A percentile compares a stretch with the other conserved stretches of the same genome.
These are phyloP conservation scores for Boletus huronensis DNA, from an alignment of 768 basidiomycete genomes.

Conservation along the genomic window DNA sequence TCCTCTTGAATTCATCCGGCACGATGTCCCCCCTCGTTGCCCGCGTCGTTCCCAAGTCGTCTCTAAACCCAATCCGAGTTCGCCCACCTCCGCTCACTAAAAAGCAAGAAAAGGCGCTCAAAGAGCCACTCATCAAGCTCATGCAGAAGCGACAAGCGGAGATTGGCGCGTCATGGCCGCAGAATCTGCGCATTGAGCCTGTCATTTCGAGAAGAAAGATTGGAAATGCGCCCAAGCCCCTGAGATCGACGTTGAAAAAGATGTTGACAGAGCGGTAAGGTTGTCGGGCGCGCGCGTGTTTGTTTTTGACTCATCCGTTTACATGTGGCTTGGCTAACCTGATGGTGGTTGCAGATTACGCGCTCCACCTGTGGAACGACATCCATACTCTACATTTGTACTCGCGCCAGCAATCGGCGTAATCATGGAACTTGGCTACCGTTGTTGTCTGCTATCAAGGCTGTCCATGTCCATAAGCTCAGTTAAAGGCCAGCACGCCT, in stretches of 20 bases:
- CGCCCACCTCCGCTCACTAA: conserved; percentile 33
- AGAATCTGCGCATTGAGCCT: conserved; percentile 51
- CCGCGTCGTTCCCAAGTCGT: conserved; percentile 38
- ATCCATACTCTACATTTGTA: neutral
- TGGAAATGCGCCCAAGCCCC: conserved; percentile 36
- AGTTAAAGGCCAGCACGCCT: neutral
- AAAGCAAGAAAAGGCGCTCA: conserved; percentile 25
- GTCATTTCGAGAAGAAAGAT: conserved; percentile 38
- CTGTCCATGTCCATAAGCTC: neutral
- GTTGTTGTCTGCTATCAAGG: neutral
- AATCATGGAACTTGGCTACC: neutral
- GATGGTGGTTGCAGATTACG: neutral
- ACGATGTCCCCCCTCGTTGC: conserved; percentile 21
- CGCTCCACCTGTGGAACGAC: neutral
- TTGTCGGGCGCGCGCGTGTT: neutral
- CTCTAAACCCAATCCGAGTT: conserved; percentile 21
- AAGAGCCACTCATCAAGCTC: conserved; percentile 39
- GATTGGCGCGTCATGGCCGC: conserved; percentile 41
- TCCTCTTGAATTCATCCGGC: neutral
- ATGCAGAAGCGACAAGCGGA: conserved; percentile 40
- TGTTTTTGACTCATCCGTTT: neutral
- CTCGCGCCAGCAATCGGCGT: neutral
- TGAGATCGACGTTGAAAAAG: conserved; percentile 38
- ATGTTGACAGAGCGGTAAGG: conserved; percentile 36
- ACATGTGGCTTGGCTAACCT: neutral